These are phyloP conservation scores for Corylus americana DNA, from an alignment of 306 rosid species.

Conservation along the genomic window DNA sequence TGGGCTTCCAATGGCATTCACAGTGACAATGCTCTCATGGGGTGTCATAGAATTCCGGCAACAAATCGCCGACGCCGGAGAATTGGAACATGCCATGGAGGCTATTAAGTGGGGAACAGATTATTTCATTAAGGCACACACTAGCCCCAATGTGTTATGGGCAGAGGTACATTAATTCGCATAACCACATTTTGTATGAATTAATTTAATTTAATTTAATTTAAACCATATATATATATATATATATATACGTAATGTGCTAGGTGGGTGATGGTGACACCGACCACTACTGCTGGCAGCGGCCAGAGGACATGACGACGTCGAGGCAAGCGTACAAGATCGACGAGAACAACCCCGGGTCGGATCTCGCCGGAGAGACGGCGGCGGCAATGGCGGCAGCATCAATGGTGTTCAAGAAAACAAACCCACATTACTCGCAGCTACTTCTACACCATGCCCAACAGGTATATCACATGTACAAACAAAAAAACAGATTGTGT, in stretches of 20 bases:
- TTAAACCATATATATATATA: neutral
- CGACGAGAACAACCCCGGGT: slow-evolving; percentile 78
- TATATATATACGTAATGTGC: neutral
- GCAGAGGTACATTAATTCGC: slow-evolving; percentile 59
- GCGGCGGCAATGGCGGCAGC: slow-evolving; percentile 98
- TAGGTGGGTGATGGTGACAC: slow-evolving; percentile 99
- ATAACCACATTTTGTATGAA: neutral
- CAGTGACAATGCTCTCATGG: slow-evolving; percentile 97
- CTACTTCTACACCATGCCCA: slow-evolving; percentile 85
- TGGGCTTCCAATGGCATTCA: slow-evolving; percentile 96
- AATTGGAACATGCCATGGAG: slow-evolving; percentile 74
- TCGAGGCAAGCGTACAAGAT: slow-evolving; percentile 91
- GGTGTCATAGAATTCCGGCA: slow-evolving; percentile 66
- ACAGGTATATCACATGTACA: slow-evolving; percentile 43
- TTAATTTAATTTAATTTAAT: neutral
- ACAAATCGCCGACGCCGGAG: slow-evolving; percentile 76
- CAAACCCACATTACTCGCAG: slow-evolving; percentile 86
- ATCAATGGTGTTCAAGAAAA: slow-evolving; percentile 68
- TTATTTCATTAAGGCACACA: slow-evolving; percentile 96
- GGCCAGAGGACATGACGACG: slow-evolving; percentile 98
- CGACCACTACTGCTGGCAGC: slow-evolving; percentile 96
- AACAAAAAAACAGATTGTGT: too few species aligned
- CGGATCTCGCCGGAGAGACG: slow-evolving; percentile 95
- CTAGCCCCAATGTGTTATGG: slow-evolving; percentile 87
- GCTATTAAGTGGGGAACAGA: slow-evolving; percentile 99